Evolutionary conservation across 768 basidiomycete species (phyloP), one percentile per base, ranked within the genome.

Genomic region (Udeniomyces megalosporus): DNA sequence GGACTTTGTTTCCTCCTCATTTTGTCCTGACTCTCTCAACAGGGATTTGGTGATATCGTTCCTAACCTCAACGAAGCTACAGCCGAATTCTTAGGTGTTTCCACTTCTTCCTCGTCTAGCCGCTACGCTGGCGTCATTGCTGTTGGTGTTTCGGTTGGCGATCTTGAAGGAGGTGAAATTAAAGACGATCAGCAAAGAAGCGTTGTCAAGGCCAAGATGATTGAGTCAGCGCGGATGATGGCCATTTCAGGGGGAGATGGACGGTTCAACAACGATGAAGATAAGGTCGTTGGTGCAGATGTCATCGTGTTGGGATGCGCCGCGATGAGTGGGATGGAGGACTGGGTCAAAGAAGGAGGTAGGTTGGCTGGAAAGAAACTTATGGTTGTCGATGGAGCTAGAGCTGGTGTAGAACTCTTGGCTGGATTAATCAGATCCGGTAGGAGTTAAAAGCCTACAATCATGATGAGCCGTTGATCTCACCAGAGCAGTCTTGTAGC

Each of bases 301-400:
- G 48, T 48, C 11, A 60, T 69, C 49, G 54, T 69, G 14, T 35
- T 69, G 56, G 68, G 68, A 0, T 69, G 67, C 57, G 67, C 66
- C 17, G 69, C 66, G 11, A 68, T 68, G 69, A 55, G 65, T 31
- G 69, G 69, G 31, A 67, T 69, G 67, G 66, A 68, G 8, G 55
- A 31, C 4, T 68, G 66, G 67, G 58, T 69, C 6, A 48, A 35
- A 10, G 60, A 67, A 20, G 65, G 46, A 3, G 68, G 62, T 14
- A 11, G 26, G 15, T 35, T 55, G 24, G 53, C 60, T 29, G 67
- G 64, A 22, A 63, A 44, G 42, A 22, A 55, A 3, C 61, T 69
- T 3, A 24, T 54, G 28, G 61, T 69, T 3, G 67, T 69, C 4
- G 69, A 69, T 56, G 67, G 69, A 6, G 66, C 69, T 1, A 65